phyloP scores from a whole-genome alignment of 371 early-diverging fungal species.

The Umbelopsis sp. region DNA sequence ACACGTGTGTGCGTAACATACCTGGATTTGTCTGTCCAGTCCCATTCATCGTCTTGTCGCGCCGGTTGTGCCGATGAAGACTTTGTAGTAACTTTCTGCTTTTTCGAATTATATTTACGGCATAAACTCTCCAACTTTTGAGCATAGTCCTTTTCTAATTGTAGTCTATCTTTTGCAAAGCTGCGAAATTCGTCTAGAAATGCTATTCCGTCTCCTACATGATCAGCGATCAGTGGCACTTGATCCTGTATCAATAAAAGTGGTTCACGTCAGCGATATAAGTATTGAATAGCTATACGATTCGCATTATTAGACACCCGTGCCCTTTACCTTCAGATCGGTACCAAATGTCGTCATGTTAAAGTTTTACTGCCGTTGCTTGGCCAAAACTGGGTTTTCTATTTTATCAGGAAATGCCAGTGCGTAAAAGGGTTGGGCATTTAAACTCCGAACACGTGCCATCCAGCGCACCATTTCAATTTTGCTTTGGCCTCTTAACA shows the following conservation, averaged over 20 bases:
- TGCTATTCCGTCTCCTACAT: slow-evolving; percentile 62
- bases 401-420: no score
- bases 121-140: slow-evolving; percentile 71
- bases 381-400: background rate
- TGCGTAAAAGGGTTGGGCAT: no score
- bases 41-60: slow-evolving; percentile 32
- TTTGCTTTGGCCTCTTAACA: background rate
- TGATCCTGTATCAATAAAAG: slow-evolving; percentile 45
- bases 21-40: slow-evolving; percentile 44
- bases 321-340: slow-evolving; percentile 25
- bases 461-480: background rate
- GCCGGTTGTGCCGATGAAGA: background rate
- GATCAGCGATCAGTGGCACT: slow-evolving; percentile 57
- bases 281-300: slow-evolving; percentile 28
- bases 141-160: slow-evolving; percentile 79
- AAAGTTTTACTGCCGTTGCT: background rate
- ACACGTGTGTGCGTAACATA: slow-evolving; percentile 17
- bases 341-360: slow-evolving; percentile 26
- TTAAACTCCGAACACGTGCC: background rate
- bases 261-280: no score
- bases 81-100: slow-evolving; percentile 36
- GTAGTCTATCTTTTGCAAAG: slow-evolving; percentile 73
- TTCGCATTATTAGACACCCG: slow-evolving; percentile 21
- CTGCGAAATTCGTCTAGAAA: slow-evolving; percentile 73
- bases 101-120: slow-evolving; percentile 56